Evolutionary conservation across 768 basidiomycete genomes (phyloP).

Genomic region (Dioszegia crocea): DNA sequence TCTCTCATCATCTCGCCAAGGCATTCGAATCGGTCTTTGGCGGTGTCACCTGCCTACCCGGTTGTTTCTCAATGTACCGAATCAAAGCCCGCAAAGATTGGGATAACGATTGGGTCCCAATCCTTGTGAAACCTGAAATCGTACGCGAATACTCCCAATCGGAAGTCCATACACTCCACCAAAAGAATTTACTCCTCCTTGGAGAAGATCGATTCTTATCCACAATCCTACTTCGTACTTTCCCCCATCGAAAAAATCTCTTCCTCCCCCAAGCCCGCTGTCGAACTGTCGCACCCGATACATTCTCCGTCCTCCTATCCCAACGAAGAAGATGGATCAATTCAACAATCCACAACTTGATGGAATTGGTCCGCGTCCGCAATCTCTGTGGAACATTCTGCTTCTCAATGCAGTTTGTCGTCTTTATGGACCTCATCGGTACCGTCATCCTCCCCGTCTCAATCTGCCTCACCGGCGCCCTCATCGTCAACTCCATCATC

Average conservation of each 20-base stretch:
- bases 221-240: slow-evolving; percentile 90
- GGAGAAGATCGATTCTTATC: slow-evolving; percentile 99
- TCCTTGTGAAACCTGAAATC: slow-evolving; percentile 94
- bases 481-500: slow-evolving; percentile 75
- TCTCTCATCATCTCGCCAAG: slow-evolving; percentile 96
- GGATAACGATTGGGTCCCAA: slow-evolving; percentile 95
- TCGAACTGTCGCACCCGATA: slow-evolving; percentile 92
- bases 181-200: slow-evolving; percentile 92
- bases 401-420: slow-evolving; percentile 99
- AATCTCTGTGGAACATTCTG: slow-evolving; percentile 98
- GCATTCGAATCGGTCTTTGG: slow-evolving; percentile 99
- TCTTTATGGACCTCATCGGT: slow-evolving; percentile 78
- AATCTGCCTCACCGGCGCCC: slow-evolving; percentile 80
- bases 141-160: slow-evolving; percentile 94
- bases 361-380: slow-evolving; percentile 95
- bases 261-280: slow-evolving; percentile 95
- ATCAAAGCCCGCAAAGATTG: slow-evolving; percentile 82
- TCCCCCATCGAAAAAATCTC: slow-evolving; percentile 99
- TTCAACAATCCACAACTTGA: slow-evolving; percentile 97
- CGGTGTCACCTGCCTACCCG: slow-evolving; percentile 96
- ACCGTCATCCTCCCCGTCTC: slow-evolving; percentile 80
- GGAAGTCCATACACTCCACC: slow-evolving; percentile 88
- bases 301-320: slow-evolving; percentile 84
- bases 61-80: slow-evolving; percentile 99
- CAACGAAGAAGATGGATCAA: slow-evolving; percentile 99